Conservation (phyloP, 2,329 filamentous ascomycete species). For the Xylaria hypoxylon region DNA sequence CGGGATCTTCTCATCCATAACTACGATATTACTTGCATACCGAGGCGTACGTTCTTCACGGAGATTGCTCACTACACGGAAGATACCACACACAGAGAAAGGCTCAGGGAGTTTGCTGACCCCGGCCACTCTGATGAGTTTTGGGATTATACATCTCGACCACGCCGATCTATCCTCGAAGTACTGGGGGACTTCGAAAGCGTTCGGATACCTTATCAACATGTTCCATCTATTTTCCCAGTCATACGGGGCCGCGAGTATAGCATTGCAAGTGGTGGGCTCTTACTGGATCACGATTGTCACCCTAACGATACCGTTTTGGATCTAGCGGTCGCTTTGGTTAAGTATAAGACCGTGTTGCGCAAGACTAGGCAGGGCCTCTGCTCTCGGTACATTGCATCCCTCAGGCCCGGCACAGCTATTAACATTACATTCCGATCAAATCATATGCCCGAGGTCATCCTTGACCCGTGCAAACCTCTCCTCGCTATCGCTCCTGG, state of each 20-base stretch:
- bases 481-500: constrained; percentile 85
- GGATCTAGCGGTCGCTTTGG: constrained; percentile 85
- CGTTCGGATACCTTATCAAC: constrained; percentile 82
- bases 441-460: constrained; percentile 49
- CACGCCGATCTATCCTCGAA: constrained; percentile 90
- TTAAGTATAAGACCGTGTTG: constrained; percentile 90
- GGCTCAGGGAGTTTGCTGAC: constrained; percentile 84
- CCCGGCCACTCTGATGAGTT: constrained; percentile 88
- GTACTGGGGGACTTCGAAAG: constrained; percentile 90
- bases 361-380: constrained; percentile 86
- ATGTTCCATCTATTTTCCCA: constrained; percentile 80
- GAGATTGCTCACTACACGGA: constrained; percentile 80
- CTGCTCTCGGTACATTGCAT: constrained; percentile 86
- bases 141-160: constrained; percentile 94
- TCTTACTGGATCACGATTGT: constrained; percentile 47
- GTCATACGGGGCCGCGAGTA: constrained; percentile 90
- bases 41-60: constrained; percentile 86
- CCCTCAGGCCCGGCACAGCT: constrained; percentile 67
- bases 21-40: constrained; percentile 90
- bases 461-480: constrained; percentile 56
- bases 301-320: constrained; percentile 59
- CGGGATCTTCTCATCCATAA: constrained; percentile 82
- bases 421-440: constrained; percentile 71
- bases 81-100: constrained; percentile 79
- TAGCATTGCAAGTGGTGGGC: constrained; percentile 84